phyloP scores from a whole-genome alignment of 768 basidiomycete genomes.

The Astraeus odoratus region DNA sequence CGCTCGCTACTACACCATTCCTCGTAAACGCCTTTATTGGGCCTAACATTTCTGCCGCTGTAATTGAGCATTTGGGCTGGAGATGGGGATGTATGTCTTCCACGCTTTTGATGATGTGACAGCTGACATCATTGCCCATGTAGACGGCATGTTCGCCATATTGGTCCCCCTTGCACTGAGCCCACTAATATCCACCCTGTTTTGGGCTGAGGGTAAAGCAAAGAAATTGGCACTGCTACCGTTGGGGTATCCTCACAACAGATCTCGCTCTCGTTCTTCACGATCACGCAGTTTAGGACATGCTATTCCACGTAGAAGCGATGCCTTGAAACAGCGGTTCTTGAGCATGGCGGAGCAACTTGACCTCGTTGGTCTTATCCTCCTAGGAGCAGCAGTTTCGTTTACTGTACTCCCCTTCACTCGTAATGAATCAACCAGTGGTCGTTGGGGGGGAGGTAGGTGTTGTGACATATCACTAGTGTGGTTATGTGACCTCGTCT shows the following conservation, averaged over 20 bases:
- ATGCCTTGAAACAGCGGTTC: conserved; percentile 5
- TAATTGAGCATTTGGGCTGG: conserved; percentile 47
- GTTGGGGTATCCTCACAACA: too few species aligned
- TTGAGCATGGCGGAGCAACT: conserved; percentile 28
- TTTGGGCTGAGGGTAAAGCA: too few species aligned
- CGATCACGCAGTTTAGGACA: too few species aligned
- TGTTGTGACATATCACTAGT: too few species aligned
- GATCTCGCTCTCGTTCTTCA: too few species aligned
- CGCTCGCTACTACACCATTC: conserved; percentile 43
- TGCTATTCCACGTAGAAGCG: conserved; percentile 45
- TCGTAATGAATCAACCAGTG: too few species aligned
- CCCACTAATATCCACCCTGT: conserved; percentile 47
- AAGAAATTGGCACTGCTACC: too few species aligned
- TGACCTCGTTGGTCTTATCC: conserved; percentile 44
- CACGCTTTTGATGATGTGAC: neutral
- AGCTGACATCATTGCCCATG: conserved; percentile 3
- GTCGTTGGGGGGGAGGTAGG: too few species aligned
- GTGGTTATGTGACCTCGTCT: too few species aligned
- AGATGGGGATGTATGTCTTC: conserved; percentile 58
- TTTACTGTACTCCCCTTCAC: conserved; percentile 53
- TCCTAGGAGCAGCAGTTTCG: conserved; percentile 43
- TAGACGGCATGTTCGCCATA: conserved; percentile 54
- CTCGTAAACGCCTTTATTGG: conserved; percentile 61
- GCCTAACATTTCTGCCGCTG: conserved; percentile 47
- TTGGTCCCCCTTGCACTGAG: conserved; percentile 43